These are phyloP conservation scores for Chlorella sp. DNA, from an alignment of 139 green algal species.

Conservation along the genomic window DNA sequence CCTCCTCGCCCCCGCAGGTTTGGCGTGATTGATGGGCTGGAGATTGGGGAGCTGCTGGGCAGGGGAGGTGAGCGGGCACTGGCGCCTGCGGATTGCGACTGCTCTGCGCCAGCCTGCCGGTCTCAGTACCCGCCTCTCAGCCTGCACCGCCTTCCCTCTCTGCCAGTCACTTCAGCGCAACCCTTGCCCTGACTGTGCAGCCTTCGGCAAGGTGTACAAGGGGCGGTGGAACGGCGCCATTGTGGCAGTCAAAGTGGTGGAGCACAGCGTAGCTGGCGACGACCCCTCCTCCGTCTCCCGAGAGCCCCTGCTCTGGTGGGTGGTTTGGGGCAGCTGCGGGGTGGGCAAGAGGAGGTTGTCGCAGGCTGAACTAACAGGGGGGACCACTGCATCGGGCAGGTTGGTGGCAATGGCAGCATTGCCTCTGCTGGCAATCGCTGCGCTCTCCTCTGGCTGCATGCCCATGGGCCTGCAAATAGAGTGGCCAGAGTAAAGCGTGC, in stretches of 20 bases:
- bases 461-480: background rate
- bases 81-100: background rate
- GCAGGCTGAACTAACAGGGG: too few relatives aligned
- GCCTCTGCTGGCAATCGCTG: too few relatives aligned
- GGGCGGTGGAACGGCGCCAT: conserved; percentile 46
- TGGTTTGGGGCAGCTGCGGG: background rate
- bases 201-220: conserved; percentile 26
- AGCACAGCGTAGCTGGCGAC: conserved; percentile 29
- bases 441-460: background rate
- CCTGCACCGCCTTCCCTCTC: too few relatives aligned
- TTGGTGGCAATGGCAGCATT: too few relatives aligned
- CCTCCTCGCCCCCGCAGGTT: background rate
- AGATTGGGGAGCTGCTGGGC: conserved; percentile 15
- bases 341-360: background rate
- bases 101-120: background rate
- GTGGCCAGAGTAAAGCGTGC: background rate
- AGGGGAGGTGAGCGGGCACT: background rate
- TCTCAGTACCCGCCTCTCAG: background rate
- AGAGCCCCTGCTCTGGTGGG: conserved; percentile 37
- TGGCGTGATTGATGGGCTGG: conserved; percentile 2
- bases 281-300: conserved; percentile 15
- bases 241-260: conserved; percentile 53
- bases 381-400: too few relatives aligned
- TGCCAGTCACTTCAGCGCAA: too few relatives aligned
- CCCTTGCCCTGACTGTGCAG: background rate